These are phyloP conservation scores for Venturia pyrina DNA, from an alignment of 2,329 filamentous ascomycete species.

Conservation along the genomic window DNA sequence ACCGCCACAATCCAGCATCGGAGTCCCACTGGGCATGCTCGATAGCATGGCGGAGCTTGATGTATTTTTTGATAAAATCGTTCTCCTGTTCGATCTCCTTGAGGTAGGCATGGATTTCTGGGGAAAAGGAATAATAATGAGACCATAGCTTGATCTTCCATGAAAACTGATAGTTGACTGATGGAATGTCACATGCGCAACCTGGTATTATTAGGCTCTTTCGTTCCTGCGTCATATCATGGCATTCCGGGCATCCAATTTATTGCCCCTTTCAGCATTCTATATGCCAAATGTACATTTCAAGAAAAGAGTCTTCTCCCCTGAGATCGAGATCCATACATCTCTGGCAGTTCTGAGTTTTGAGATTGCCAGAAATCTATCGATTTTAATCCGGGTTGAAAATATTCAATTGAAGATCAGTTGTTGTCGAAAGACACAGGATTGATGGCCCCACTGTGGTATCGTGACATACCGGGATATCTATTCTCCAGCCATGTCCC, in stretches of 20 bases:
- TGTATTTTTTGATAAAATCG: conserved; percentile 35
- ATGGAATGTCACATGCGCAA: conserved; percentile 37
- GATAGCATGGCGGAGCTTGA: conserved; percentile 38
- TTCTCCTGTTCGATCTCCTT: conserved; percentile 35
- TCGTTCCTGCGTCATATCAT: neutral
- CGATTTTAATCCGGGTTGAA: neutral
- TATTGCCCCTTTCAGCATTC: no score
- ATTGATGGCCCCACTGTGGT: neutral
- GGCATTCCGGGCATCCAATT: neutral
- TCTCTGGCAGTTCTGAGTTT: neutral
- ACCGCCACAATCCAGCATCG: conserved; percentile 28
- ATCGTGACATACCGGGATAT: conserved; percentile 17
- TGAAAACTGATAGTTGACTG: conserved; percentile 40
- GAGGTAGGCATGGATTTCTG: conserved; percentile 41
- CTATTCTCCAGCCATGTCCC: conserved; percentile 22
- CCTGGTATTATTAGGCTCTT: conserved; percentile 16
- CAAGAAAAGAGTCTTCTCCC: neutral
- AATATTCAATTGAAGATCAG: no score
- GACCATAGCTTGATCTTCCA: conserved; percentile 42
- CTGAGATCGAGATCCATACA: neutral
- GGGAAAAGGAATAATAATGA: conserved; percentile 37
- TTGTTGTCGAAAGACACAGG: neutral
- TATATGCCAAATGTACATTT: no score
- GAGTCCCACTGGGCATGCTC: conserved; percentile 35
- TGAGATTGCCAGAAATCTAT: neutral